Conservation (phyloP, 129 eudicot genomes). For the Saposhnikovia divaricata region DNA sequence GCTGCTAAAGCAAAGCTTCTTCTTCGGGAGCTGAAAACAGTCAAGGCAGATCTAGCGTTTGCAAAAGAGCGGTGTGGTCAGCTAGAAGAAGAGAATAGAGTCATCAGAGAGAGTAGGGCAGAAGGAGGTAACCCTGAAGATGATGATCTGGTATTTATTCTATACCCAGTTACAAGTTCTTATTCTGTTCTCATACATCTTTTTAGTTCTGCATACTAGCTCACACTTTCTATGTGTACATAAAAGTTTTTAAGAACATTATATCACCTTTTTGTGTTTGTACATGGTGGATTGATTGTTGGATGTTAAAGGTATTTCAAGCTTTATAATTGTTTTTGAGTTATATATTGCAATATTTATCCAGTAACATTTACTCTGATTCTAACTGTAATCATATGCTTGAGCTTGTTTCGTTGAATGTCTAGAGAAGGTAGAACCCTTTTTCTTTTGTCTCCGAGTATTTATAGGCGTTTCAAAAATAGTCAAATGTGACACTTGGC, state of each 20-base stretch:
- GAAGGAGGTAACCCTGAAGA: conserved; percentile 70
- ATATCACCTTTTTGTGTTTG: background rate
- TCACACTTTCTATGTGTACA: background rate
- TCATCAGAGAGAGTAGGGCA: conserved; percentile 65
- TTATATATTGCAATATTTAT: background rate
- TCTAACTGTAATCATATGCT: background rate
- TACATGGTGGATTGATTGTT: background rate
- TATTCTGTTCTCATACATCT: background rate
- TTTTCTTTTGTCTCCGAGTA: background rate
- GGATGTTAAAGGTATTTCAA: background rate
- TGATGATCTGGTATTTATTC: conserved; percentile 64
- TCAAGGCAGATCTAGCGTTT: conserved; percentile 91
- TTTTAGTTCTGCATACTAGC: background rate
- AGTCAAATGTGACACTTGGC: background rate
- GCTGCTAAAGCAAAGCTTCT: conserved; percentile 96
- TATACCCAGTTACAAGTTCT: background rate
- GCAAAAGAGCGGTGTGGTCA: conserved; percentile 93
- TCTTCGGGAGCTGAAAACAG: conserved; percentile 88
- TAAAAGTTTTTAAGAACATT: background rate
- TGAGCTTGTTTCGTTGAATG: background rate
- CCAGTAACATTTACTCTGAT: background rate
- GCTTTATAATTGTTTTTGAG: background rate
- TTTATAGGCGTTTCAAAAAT: background rate
- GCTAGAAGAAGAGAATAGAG: conserved; percentile 86
- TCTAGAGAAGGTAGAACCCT: background rate